Conservation (phyloP, 768 basidiomycete genomes). For the Pleurotus pulmonarius region DNA sequence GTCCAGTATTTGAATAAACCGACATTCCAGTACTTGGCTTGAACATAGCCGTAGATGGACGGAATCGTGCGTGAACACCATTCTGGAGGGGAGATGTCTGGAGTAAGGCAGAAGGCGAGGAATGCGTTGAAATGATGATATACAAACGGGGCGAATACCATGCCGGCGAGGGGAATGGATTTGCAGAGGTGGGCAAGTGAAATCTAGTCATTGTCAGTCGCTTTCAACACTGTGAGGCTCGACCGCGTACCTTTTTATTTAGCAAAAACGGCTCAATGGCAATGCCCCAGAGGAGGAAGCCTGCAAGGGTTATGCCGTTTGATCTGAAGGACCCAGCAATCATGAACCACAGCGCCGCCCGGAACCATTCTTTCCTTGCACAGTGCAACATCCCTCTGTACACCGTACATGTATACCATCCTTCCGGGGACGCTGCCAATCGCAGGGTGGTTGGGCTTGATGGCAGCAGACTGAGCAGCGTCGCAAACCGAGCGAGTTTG, state of each 20-base stretch:
- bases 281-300: constrained; percentile 76
- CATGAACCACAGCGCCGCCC: constrained; percentile 59
- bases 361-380: constrained; percentile 43
- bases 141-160: constrained; percentile 64
- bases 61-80: constrained; percentile 73
- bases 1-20: constrained; percentile 91
- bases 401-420: constrained; percentile 79
- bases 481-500: constrained; percentile 55
- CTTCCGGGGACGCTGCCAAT: constrained; percentile 77
- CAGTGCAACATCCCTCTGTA: constrained; percentile 69
- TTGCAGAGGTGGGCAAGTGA: constrained; percentile 9
- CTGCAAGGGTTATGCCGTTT: constrained; percentile 73
- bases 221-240: not conserved
- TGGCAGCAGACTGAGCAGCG: constrained; percentile 70
- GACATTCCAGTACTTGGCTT: constrained; percentile 81
- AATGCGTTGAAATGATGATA: constrained; percentile 71
- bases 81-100: constrained; percentile 17
- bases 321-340: constrained; percentile 68
- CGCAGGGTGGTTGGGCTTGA: constrained; percentile 76
- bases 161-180: constrained; percentile 35
- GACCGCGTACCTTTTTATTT: constrained; percentile 26
- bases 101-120: constrained; percentile 52
- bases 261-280: constrained; percentile 51
- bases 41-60: constrained; percentile 78
- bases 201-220: not conserved